Evolutionary conservation across 345 rosid genomes (phyloP).

Genomic region (Capsella bursapastoris): DNA sequence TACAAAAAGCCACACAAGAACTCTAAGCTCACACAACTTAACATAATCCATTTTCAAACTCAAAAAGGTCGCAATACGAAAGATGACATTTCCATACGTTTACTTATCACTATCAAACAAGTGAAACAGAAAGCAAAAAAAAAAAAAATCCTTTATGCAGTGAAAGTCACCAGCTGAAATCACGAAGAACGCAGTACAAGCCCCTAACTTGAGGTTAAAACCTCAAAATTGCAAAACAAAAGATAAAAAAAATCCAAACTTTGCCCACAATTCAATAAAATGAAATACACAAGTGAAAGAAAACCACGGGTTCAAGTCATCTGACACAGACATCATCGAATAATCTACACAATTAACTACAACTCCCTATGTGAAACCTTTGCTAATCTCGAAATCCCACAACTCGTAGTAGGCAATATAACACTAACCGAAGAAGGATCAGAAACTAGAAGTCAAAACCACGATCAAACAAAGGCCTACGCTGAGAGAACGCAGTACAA

Average conservation of each 20-base stretch:
- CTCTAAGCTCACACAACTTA: not conserved
- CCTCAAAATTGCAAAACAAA: not conserved
- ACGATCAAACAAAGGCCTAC: slow-evolving; percentile 3
- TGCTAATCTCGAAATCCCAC: slow-evolving; percentile 4
- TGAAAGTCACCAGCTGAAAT: not conserved
- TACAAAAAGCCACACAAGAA: slow-evolving; percentile 8
- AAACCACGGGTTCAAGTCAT: not conserved
- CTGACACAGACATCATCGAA: not conserved
- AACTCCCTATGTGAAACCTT: slow-evolving; percentile 5
- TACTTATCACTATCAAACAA: not conserved
- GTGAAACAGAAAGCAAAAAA: not conserved
- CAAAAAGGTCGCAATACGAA: not conserved
- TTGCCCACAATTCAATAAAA: not conserved
- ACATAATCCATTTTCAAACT: not conserved
- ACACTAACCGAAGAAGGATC: not conserved
- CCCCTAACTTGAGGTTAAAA: no score
- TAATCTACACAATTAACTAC: not conserved
- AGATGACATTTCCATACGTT: not conserved
- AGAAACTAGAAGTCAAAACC: not conserved
- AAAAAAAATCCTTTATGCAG: not conserved
- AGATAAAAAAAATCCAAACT: not conserved
- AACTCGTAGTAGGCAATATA: not conserved
- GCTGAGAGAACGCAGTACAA: not conserved
- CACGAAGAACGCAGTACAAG: no score
- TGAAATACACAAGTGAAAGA: not conserved